Conservation (phyloP, 306 rosid genomes). For the Fagus crenata region DNA sequence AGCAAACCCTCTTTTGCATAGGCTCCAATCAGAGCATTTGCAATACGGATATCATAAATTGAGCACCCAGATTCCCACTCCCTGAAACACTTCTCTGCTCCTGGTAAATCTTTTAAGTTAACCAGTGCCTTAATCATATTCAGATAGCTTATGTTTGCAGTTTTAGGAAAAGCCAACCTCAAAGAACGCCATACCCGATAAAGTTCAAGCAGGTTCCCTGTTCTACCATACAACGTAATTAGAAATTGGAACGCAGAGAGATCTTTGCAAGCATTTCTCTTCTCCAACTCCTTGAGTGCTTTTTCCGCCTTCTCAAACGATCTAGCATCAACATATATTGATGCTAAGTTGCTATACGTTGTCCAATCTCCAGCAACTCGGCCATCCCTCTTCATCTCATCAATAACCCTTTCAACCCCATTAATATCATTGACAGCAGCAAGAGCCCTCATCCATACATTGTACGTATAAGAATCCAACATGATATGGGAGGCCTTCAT, state of each 20-base stretch:
- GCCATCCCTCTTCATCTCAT: conserved; percentile 87
- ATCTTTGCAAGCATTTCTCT: conserved; percentile 56
- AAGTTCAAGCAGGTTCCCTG: conserved; percentile 63
- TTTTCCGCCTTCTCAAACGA: conserved; percentile 66
- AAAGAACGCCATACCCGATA: conserved; percentile 88
- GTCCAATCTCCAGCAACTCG: conserved; percentile 79
- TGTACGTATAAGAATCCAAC: conserved; percentile 68
- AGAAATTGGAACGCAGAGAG: conserved; percentile 77
- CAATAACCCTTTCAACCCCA: conserved; percentile 81
- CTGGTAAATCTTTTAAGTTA: conserved; percentile 79
- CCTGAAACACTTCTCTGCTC: conserved; percentile 82
- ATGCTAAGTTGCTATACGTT: conserved; percentile 81
- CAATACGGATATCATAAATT: conserved; percentile 75
- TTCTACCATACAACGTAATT: conserved; percentile 73
- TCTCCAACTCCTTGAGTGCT: conserved; percentile 84
- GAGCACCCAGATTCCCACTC: conserved; percentile 71
- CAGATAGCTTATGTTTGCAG: conserved; percentile 82
- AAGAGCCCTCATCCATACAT: conserved; percentile 85
- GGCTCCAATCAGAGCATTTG: conserved; percentile 66
- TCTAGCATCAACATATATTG: conserved; percentile 70
- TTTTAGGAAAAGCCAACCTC: conserved; percentile 76
- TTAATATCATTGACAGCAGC: conserved; percentile 73
- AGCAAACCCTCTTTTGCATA: conserved; percentile 58
- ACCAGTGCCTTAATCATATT: conserved; percentile 75
- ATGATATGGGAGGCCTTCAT: conserved; percentile 62